A percentile compares a stretch with the other conserved stretches of the same genome.
phyloP scores from a whole-genome alignment of 331 rosid genomes.

The Spiraea crenata region DNA sequence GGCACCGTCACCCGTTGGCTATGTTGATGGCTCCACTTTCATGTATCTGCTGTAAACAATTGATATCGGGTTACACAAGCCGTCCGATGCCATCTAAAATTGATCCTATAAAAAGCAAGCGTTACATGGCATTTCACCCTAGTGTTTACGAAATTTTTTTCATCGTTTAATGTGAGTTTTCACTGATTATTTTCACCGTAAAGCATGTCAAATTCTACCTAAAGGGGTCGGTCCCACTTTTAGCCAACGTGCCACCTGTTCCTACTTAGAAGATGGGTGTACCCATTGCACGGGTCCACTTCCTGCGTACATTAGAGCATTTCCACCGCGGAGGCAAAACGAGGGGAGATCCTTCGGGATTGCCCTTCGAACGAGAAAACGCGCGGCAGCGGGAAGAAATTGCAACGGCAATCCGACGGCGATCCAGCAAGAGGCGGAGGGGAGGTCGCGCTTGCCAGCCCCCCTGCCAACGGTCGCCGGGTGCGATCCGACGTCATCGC shows the following conservation, averaged over 20 bases:
- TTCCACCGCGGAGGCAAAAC: no score
- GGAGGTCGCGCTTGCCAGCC: no score
- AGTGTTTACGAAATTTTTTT: no score
- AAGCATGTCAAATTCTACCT: conserved; percentile 17
- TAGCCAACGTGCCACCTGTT: conserved; percentile 24
- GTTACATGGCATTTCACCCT: conserved; percentile 22
- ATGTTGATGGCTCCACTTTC: background rate
- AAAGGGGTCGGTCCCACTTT: conserved; percentile 19
- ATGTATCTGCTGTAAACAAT: background rate
- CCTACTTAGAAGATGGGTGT: conserved; percentile 11
- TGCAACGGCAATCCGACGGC: no score
- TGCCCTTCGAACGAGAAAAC: no score
- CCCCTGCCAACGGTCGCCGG: no score
- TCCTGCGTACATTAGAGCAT: conserved; percentile 12
- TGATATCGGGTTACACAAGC: background rate
- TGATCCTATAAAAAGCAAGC: background rate
- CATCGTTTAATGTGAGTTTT: no score
- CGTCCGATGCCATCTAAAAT: background rate
- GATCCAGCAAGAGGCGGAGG: no score
- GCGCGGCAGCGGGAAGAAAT: no score
- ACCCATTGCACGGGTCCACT: conserved; percentile 19
- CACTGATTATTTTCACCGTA: no score
- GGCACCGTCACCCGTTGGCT: background rate
- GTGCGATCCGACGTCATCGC: no score
- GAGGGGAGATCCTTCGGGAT: no score